phyloP scores from a whole-genome alignment of 2,329 filamentous ascomycete species.

The Fusarium burgessii region DNA sequence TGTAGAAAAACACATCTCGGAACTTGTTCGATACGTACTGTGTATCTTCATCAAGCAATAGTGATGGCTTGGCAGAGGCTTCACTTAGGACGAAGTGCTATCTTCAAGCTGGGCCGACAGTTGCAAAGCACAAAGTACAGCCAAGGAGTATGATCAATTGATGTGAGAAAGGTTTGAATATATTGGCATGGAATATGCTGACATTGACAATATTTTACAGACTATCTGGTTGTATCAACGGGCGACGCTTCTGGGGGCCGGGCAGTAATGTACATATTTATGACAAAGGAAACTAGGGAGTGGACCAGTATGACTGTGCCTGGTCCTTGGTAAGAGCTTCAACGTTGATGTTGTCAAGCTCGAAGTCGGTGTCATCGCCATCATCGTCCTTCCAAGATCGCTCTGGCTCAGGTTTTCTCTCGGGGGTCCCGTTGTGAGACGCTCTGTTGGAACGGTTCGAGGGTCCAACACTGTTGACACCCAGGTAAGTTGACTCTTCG shows the following conservation, averaged over 20 bases:
- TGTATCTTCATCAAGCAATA: too few species aligned
- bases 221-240: not conserved
- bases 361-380: constrained; percentile 11
- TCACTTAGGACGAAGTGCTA: too few species aligned
- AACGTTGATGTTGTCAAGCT: constrained; percentile 29
- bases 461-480: constrained; percentile 10
- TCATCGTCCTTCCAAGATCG: constrained; percentile 22
- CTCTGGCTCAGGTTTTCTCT: not conserved
- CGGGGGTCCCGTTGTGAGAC: not conserved
- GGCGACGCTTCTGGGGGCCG: not conserved
- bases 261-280: not conserved
- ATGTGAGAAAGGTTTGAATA: too few species aligned
- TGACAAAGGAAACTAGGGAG: constrained; percentile 6
- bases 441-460: constrained; percentile 8
- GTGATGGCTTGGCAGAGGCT: too few species aligned
- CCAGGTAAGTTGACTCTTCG: constrained; percentile 19
- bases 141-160: too few species aligned
- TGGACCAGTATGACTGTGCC: constrained; percentile 29
- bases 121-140: too few species aligned
- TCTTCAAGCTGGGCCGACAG: too few species aligned
- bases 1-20: too few species aligned
- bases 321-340: constrained; percentile 26
- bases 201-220: not conserved
- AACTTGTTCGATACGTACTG: too few species aligned
- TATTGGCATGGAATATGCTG: not conserved